phyloP scores from a whole-genome alignment of 2,329 filamentous ascomycete genomes.

The Xylariaceae sp. region DNA sequence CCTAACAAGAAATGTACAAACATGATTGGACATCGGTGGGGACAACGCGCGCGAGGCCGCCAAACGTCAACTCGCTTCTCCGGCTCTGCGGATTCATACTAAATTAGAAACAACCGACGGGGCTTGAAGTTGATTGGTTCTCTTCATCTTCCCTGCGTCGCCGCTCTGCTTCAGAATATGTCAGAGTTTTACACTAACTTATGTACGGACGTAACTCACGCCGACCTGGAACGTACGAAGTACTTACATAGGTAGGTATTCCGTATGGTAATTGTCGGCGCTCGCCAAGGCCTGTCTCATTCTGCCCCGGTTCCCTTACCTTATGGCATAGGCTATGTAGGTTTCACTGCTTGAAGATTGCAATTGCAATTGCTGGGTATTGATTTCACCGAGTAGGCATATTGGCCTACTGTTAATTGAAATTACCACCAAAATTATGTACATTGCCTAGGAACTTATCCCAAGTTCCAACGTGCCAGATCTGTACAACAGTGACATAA shows the following conservation, averaged over 20 bases:
- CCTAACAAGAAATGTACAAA: no score
- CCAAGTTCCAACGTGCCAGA: no score
- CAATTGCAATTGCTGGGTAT: background rate
- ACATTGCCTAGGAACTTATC: background rate
- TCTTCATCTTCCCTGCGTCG: constrained; percentile 3
- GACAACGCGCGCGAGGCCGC: background rate
- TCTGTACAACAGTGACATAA: no score
- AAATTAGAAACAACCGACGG: constrained; percentile 15
- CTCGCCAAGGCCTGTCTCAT: no score
- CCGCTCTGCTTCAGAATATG: background rate
- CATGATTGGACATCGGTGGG: no score
- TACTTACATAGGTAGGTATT: no score
- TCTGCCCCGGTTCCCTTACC: no score
- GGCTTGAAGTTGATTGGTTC: constrained; percentile 16
- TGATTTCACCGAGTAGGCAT: background rate
- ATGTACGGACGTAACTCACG: background rate
- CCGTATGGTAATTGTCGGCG: no score
- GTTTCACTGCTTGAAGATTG: background rate
- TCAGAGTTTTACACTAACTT: constrained; percentile 1
- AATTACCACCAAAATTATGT: background rate
- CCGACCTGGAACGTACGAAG: no score
- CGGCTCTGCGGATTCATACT: background rate
- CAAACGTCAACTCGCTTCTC: background rate
- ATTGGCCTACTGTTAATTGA: background rate
- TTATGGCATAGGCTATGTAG: no score